Percentiles rank a stretch among this genome's conserved stretches.
These are phyloP conservation scores for Mycosphaerelloides madeirae DNA, from an alignment of 2,329 filamentous ascomycete species.

Conservation along the genomic window DNA sequence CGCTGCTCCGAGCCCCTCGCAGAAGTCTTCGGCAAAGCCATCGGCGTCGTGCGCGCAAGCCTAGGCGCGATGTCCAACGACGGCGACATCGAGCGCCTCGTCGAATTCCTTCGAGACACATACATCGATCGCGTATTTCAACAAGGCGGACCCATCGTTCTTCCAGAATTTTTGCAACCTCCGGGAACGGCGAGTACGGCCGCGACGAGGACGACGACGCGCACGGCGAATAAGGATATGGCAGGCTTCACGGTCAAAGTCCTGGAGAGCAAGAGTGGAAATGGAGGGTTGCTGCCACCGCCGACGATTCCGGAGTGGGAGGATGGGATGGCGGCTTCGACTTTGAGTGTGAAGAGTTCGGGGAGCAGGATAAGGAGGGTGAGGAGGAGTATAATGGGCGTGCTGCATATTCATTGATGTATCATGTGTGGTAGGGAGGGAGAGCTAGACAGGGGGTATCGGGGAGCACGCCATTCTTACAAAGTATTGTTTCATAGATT, in stretches of 20 bases:
- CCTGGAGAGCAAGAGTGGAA: too few relatives aligned
- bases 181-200: not conserved
- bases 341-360: constrained; percentile 10
- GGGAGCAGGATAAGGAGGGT: constrained; percentile 4
- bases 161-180: constrained; percentile 7
- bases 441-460: too few relatives aligned
- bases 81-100: constrained; percentile 65
- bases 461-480: too few relatives aligned
- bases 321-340: not conserved
- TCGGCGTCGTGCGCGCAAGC: constrained; percentile 77
- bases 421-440: too few relatives aligned
- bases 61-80: constrained; percentile 81
- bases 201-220: not conserved
- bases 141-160: constrained; percentile 8
- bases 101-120: constrained; percentile 36
- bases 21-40: constrained; percentile 76
- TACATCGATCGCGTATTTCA: constrained; percentile 19
- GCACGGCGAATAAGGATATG: constrained; percentile 4
- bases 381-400: constrained; percentile 14
- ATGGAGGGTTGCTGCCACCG: constrained; percentile 4
- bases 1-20: constrained; percentile 78
- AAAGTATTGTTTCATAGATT: too few relatives aligned
- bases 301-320: constrained; percentile 1
- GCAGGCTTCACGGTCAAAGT: constrained; percentile 10
- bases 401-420: constrained; percentile 3